phyloP scores from a whole-genome alignment of 2,329 filamentous ascomycete species.

The Septoria petroselini region DNA sequence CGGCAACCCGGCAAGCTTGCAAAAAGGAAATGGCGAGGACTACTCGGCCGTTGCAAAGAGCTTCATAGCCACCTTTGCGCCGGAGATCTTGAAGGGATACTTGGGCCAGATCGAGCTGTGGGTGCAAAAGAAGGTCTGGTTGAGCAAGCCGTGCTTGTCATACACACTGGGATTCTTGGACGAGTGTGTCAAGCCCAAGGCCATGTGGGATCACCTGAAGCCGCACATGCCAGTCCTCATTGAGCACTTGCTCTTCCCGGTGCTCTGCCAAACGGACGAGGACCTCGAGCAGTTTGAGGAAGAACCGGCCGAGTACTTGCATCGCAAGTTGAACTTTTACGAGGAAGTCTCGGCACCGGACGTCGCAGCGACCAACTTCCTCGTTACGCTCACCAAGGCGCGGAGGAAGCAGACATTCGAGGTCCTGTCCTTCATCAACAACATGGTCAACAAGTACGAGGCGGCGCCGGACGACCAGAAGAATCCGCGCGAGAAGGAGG shows the following conservation, averaged over 20 bases:
- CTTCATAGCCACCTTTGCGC: slow-evolving; percentile 87
- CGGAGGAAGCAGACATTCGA: slow-evolving; percentile 94
- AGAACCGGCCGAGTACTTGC: slow-evolving; percentile 93
- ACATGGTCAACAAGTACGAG: slow-evolving; percentile 91
- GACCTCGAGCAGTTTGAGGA: slow-evolving; percentile 92
- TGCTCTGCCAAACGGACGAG: slow-evolving; percentile 86
- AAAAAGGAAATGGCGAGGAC: slow-evolving; percentile 70
- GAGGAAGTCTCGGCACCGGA: slow-evolving; percentile 95
- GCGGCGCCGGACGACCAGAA: slow-evolving; percentile 79
- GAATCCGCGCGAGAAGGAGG: slow-evolving; percentile 92
- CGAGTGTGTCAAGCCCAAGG: slow-evolving; percentile 94
- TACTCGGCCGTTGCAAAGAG: slow-evolving; percentile 81
- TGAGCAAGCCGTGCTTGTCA: slow-evolving; percentile 89
- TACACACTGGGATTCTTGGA: slow-evolving; percentile 94
- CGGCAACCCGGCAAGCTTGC: slow-evolving; percentile 76
- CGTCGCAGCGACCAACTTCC: slow-evolving; percentile 92
- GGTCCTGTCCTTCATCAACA: slow-evolving; percentile 91
- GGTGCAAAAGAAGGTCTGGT: slow-evolving; percentile 90
- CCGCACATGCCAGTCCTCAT: slow-evolving; percentile 90
- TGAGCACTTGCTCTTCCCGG: slow-evolving; percentile 91
- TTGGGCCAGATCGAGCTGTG: slow-evolving; percentile 94
- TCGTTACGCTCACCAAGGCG: slow-evolving; percentile 89
- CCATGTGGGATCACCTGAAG: slow-evolving; percentile 93
- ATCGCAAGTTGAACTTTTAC: slow-evolving; percentile 96
- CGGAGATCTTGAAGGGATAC: slow-evolving; percentile 94